Evolutionary conservation across 441 rosid species (phyloP).

Genomic region (Arabidopsis hybrid): DNA sequence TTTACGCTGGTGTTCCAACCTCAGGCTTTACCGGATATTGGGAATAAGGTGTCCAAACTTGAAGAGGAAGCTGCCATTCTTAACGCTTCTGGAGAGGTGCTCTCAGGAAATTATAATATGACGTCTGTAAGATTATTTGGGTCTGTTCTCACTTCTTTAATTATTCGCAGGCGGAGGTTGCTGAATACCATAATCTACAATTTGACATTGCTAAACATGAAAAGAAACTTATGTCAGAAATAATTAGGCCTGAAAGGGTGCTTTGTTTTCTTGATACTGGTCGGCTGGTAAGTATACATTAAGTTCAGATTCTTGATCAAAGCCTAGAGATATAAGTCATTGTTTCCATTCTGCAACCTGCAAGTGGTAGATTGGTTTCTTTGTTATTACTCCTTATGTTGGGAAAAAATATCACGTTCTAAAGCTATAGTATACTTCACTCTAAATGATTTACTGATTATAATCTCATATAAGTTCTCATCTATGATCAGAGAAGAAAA

Average conservation of each 20-base stretch:
- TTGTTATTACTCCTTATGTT: neutral
- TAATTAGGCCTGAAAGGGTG: constrained; percentile 94
- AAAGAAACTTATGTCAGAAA: constrained; percentile 92
- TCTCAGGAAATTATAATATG: constrained; percentile 20
- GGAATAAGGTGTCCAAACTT: constrained; percentile 76
- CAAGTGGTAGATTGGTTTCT: constrained; percentile 5
- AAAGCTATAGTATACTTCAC: no score
- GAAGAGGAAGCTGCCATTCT: constrained; percentile 94
- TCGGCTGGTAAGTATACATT: constrained; percentile 71
- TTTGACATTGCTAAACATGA: constrained; percentile 84
- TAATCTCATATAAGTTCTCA: neutral
- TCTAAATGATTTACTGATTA: constrained; percentile 4
- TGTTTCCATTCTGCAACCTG: constrained; percentile 13
- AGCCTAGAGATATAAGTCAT: constrained; percentile 1
- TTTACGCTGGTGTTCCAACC: constrained; percentile 20
- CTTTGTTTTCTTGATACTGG: constrained; percentile 91
- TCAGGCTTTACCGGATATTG: constrained; percentile 90
- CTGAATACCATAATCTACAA: constrained; percentile 90
- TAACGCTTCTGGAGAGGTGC: constrained; percentile 93
- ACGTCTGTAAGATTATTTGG: constrained; percentile 23
- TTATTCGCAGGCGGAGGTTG: constrained; percentile 77
- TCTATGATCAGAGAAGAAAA: neutral
- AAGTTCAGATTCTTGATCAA: constrained; percentile 22
- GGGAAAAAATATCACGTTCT: no score
- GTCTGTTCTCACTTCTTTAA: constrained; percentile 29